phyloP scores from a whole-genome alignment of 306 rosid genomes.

The Casuarina equisetifolia region DNA sequence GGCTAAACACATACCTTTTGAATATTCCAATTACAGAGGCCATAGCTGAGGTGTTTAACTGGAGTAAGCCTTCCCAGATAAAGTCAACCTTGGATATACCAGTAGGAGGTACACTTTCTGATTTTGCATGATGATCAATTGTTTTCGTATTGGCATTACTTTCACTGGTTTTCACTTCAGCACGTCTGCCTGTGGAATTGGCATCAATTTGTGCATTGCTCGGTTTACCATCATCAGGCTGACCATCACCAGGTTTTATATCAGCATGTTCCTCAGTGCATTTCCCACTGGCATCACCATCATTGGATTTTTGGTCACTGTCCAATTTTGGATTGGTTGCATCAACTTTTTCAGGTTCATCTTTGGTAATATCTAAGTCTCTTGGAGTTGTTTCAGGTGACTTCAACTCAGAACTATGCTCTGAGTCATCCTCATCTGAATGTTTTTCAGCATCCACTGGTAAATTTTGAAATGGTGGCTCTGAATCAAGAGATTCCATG shows the following conservation, averaged over 20 bases:
- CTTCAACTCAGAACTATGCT: constrained; percentile 40
- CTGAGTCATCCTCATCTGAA: constrained; percentile 48
- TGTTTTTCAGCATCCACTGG: constrained; percentile 50
- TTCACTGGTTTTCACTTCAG: constrained; percentile 32
- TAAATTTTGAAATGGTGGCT: constrained; percentile 73
- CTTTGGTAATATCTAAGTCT: constrained; percentile 25
- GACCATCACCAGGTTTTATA: constrained; percentile 12
- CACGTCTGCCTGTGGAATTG: constrained; percentile 28
- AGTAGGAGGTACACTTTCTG: constrained; percentile 32
- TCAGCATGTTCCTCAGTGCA: constrained; percentile 24
- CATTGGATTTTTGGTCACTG: constrained; percentile 28
- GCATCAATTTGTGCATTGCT: constrained; percentile 28
- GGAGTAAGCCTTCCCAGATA: constrained; percentile 86
- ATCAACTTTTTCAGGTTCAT: constrained; percentile 32
- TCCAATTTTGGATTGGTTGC: constrained; percentile 22
- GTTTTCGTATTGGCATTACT: constrained; percentile 33
- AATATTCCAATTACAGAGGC: constrained; percentile 60
- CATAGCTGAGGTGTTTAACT: constrained; percentile 57
- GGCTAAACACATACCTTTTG: constrained; percentile 58
- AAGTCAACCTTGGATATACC: constrained; percentile 43
- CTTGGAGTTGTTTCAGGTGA: constrained; percentile 39
- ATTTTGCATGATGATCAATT: constrained; percentile 29
- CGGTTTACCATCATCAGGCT: constrained; percentile 19
- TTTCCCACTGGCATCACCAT: constrained; percentile 12
- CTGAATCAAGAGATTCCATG: constrained; percentile 83